Conservation (phyloP, 768 basidiomycete species). For the Postia placenta region DNA sequence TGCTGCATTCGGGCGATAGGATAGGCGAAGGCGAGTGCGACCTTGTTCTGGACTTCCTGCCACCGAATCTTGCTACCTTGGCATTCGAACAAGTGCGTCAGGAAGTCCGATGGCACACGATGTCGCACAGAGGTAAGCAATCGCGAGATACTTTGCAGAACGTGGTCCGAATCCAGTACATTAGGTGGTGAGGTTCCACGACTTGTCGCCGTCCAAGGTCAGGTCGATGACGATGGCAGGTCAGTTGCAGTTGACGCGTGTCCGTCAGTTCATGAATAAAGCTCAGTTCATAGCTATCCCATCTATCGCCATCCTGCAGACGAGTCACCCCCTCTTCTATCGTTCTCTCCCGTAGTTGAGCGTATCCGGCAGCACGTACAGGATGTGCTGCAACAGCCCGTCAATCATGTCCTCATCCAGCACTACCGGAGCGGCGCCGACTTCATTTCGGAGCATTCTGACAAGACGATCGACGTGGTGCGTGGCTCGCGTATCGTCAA, state of each 20-base stretch:
- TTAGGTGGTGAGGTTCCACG: constrained; percentile 71
- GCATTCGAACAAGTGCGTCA: constrained; percentile 53
- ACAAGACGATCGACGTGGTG: constrained; percentile 81
- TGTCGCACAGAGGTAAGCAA: constrained; percentile 66
- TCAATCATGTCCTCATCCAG: constrained; percentile 83
- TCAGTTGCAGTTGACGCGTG: constrained; percentile 18
- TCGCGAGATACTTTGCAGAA: neutral
- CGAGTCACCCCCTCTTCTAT: constrained; percentile 59
- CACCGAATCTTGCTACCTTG: constrained; percentile 43
- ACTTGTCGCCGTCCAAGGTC: constrained; percentile 56
- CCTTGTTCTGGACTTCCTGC: constrained; percentile 53
- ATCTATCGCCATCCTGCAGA: constrained; percentile 82
- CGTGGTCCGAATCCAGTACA: neutral
- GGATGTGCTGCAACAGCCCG: constrained; percentile 49
- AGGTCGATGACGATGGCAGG: constrained; percentile 47
- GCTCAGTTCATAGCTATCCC: constrained; percentile 46
- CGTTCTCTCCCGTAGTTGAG: constrained; percentile 65
- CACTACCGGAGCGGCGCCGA: constrained; percentile 74
- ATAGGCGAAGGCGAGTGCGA: constrained; percentile 67
- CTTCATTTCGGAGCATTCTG: constrained; percentile 82
- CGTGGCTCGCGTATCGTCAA: constrained; percentile 73
- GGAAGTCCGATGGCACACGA: constrained; percentile 69
- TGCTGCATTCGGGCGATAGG: neutral
- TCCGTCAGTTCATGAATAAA: neutral
- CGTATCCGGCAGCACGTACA: constrained; percentile 61